Conservation (phyloP, 2,329 filamentous ascomycete genomes). For the Claviceps arundinis region DNA sequence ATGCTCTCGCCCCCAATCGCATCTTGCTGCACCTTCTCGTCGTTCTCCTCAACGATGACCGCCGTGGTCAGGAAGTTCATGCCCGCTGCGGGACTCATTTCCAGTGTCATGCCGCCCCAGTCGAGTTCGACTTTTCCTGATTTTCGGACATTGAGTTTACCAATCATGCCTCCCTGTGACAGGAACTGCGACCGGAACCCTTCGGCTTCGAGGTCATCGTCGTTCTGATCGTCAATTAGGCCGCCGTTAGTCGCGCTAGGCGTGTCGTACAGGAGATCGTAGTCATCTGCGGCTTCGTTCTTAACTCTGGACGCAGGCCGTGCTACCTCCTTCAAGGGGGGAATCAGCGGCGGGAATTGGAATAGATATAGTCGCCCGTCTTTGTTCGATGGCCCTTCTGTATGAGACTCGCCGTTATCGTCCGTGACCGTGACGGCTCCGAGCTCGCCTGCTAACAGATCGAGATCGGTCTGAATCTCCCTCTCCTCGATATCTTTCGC, state of each 20-base stretch:
- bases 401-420: conserved; percentile 15
- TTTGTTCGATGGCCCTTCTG: conserved; percentile 21
- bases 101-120: conserved; percentile 46
- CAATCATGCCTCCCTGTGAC: conserved; percentile 43
- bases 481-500: conserved; percentile 25
- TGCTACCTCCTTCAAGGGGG: conserved; percentile 31
- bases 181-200: conserved; percentile 27
- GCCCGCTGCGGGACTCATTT: conserved; percentile 37
- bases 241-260: conserved; percentile 2
- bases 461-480: conserved; percentile 25
- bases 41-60: conserved; percentile 44
- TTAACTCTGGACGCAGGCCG: conserved; percentile 23
- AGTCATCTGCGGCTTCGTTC: conserved; percentile 26
- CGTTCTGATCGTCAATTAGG: conserved; percentile 14
- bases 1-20: conserved; percentile 37
- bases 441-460: conserved; percentile 30
- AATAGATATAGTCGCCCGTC: conserved; percentile 51
- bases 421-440: conserved; percentile 22
- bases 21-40: conserved; percentile 33
- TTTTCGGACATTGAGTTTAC: conserved; percentile 45
- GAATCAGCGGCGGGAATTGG: conserved; percentile 50
- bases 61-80: conserved; percentile 45
- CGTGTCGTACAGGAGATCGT: conserved; percentile 22
- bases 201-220: conserved; percentile 20
- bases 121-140: conserved; percentile 49